phyloP scores from a whole-genome alignment of 768 basidiomycete species.

The Termitomyces sp. region DNA sequence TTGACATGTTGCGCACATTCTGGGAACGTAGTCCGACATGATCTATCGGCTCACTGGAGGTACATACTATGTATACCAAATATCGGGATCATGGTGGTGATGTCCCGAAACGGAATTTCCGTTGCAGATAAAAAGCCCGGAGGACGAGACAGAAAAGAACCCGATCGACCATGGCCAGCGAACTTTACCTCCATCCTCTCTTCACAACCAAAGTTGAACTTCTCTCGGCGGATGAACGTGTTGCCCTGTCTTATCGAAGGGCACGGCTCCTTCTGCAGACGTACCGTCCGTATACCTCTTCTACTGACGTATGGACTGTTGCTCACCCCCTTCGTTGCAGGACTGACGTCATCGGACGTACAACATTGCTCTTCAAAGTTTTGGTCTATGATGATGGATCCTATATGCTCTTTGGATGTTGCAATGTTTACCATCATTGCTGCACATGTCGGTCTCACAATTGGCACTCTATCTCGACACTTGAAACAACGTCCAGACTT shows the following conservation, averaged over 20 bases:
- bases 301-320: not conserved
- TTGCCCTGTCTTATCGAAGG: slow-evolving; percentile 47
- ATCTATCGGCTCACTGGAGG: slow-evolving; percentile 16
- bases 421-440: slow-evolving; percentile 53
- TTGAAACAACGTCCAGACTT: slow-evolving; percentile 46
- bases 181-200: slow-evolving; percentile 42
- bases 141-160: not conserved
- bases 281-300: slow-evolving; percentile 33
- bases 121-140: slow-evolving; percentile 13
- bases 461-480: slow-evolving; percentile 54
- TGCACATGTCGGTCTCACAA: slow-evolving; percentile 46
- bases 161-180: slow-evolving; percentile 27
- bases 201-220: slow-evolving; percentile 42
- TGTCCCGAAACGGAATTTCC: slow-evolving; percentile 16
- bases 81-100: slow-evolving; percentile 12
- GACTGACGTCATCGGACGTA: slow-evolving; percentile 43
- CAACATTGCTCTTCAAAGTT: slow-evolving; percentile 45
- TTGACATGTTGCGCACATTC: slow-evolving; percentile 18
- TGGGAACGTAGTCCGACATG: slow-evolving; percentile 19
- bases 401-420: slow-evolving; percentile 45
- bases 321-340: slow-evolving; percentile 23
- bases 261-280: slow-evolving; percentile 47
- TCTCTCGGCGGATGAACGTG: slow-evolving; percentile 41
- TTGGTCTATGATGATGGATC: slow-evolving; percentile 54
- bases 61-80: too few relatives aligned